Evolutionary conservation across 768 basidiomycete genomes (phyloP).

Genomic region (Pleurotus cornucopiae): DNA sequence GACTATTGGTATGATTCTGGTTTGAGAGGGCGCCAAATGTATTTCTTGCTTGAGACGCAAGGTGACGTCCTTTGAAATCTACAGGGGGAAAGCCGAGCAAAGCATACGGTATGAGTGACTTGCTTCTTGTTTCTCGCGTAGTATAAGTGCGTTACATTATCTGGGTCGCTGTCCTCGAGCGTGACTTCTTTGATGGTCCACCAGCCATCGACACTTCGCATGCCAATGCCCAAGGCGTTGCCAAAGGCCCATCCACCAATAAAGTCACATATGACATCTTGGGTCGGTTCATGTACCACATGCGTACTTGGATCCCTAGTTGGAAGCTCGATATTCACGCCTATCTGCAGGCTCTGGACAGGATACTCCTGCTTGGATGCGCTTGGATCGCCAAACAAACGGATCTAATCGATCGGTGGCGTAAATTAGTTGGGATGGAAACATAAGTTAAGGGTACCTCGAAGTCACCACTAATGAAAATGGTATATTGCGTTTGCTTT

Average conservation of each 20-base stretch:
- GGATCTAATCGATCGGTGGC: constrained; percentile 44
- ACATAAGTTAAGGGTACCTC: constrained; percentile 43
- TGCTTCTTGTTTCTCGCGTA: not conserved
- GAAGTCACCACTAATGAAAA: constrained; percentile 80
- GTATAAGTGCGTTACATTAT: constrained; percentile 5
- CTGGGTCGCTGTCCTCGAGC: constrained; percentile 8
- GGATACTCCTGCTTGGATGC: constrained; percentile 39
- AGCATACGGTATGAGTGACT: not conserved
- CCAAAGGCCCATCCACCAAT: constrained; percentile 77
- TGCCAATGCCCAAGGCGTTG: constrained; percentile 57
- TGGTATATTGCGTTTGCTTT: constrained; percentile 50
- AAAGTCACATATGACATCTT: constrained; percentile 63
- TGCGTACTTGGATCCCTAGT: constrained; percentile 14
- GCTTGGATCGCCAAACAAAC: constrained; percentile 77
- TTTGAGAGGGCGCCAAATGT: constrained; percentile 59
- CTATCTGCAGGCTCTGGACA: constrained; percentile 50
- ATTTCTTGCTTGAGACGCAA: constrained; percentile 23
- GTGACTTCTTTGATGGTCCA: constrained; percentile 43
- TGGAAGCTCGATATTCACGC: constrained; percentile 33
- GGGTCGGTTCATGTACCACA: constrained; percentile 41
- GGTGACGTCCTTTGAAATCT: constrained; percentile 20
- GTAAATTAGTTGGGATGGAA: not conserved
- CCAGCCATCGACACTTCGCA: constrained; percentile 50
- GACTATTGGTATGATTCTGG: constrained; percentile 51
- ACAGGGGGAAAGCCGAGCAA: not conserved